phyloP scores from a whole-genome alignment of 2,329 filamentous ascomycete species.

The Hypomyces perniciosus region DNA sequence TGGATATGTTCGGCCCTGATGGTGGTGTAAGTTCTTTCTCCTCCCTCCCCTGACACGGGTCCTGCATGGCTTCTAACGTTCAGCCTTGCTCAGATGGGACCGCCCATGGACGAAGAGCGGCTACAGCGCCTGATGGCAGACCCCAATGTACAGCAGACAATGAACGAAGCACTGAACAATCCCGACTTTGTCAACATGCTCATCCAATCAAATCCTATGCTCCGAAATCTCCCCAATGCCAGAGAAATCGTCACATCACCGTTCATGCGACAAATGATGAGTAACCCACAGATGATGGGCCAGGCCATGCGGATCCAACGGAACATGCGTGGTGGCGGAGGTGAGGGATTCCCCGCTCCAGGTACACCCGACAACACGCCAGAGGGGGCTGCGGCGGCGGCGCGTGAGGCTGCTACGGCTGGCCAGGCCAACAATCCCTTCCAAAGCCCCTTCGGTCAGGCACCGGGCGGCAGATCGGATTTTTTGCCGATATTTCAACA shows the following conservation, averaged over 20 bases:
- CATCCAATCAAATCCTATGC: slow-evolving; percentile 83
- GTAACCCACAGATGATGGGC: slow-evolving; percentile 77
- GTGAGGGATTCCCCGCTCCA: slow-evolving; percentile 73
- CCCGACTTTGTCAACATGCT: slow-evolving; percentile 93
- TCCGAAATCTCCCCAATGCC: slow-evolving; percentile 66
- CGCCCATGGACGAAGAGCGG: slow-evolving; percentile 72
- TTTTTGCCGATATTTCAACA: slow-evolving; percentile 25
- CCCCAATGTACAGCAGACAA: slow-evolving; percentile 75
- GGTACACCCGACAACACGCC: slow-evolving; percentile 85
- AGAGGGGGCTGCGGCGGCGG: slow-evolving; percentile 35
- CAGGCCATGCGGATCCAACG: slow-evolving; percentile 79
- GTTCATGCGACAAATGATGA: slow-evolving; percentile 86
- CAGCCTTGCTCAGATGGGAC: slow-evolving; percentile 65
- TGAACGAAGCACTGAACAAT: slow-evolving; percentile 95
- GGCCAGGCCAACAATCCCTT: slow-evolving; percentile 38
- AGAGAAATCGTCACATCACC: slow-evolving; percentile 84
- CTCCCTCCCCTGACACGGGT: not conserved
- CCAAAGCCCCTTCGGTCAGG: slow-evolving; percentile 26
- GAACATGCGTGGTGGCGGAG: slow-evolving; percentile 53
- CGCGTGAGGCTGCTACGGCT: slow-evolving; percentile 8
- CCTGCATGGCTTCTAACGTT: slow-evolving; percentile 19
- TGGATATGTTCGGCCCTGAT: slow-evolving; percentile 87
- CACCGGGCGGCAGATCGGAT: slow-evolving; percentile 16
- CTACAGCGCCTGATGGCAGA: slow-evolving; percentile 83
- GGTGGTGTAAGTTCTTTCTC: slow-evolving; percentile 66